Conservation (phyloP, 345 rosid genomes). For the Brassica rapa region DNA sequence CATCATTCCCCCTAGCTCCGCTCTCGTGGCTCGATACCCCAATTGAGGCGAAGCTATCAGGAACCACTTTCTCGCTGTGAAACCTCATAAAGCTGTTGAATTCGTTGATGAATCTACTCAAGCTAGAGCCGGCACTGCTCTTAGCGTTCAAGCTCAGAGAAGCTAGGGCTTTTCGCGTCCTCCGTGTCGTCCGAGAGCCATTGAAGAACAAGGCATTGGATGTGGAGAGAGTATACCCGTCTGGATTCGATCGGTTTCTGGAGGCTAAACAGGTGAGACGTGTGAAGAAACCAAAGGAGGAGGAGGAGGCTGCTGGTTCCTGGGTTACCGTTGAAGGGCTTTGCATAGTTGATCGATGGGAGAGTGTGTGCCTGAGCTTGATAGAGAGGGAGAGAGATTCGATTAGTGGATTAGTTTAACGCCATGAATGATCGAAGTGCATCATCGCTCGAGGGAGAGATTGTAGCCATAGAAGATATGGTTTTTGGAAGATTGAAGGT, state of each 20-base stretch:
- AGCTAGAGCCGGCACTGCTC: conserved; percentile 46
- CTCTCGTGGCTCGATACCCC: conserved; percentile 53
- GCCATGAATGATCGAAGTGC: conserved; percentile 10
- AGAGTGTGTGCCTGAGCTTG: background rate
- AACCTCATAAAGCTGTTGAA: conserved; percentile 65
- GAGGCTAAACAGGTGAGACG: conserved; percentile 57
- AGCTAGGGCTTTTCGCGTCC: conserved; percentile 48
- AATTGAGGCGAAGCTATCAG: conserved; percentile 77
- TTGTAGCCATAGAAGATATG: conserved; percentile 26
- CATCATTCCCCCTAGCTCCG: conserved; percentile 53
- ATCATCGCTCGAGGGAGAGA: background rate
- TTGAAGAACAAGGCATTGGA: conserved; percentile 62
- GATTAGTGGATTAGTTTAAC: background rate
- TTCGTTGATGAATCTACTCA: conserved; percentile 54
- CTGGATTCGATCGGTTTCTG: conserved; percentile 46
- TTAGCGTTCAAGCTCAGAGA: conserved; percentile 55
- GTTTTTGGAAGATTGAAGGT: conserved; percentile 18
- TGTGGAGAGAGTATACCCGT: conserved; percentile 52
- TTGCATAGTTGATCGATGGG: conserved; percentile 50
- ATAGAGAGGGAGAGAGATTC: conserved; percentile 1
- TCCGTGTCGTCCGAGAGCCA: conserved; percentile 28
- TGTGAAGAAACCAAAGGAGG: conserved; percentile 52
- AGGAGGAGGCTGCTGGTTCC: conserved; percentile 52
- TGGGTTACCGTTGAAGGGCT: conserved; percentile 60
- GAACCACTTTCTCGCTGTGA: conserved; percentile 77